These are phyloP conservation scores for Sugiyamaella japonica DNA, from an alignment of 1,139 yeast species.

Conservation along the genomic window DNA sequence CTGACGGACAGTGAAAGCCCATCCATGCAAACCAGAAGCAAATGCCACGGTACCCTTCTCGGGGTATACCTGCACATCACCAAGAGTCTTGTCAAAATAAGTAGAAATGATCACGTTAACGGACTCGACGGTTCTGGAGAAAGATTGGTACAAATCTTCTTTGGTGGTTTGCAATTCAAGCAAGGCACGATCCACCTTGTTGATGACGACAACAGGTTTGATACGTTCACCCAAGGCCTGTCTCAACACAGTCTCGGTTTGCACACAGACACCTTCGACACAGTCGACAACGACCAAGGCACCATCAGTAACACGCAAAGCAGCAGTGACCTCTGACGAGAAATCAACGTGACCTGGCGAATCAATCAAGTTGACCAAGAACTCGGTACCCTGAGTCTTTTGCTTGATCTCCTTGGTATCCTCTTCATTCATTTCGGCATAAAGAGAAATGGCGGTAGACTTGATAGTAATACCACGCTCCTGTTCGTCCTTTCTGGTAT, in stretches of 20 bases:
- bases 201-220: conserved; percentile 96
- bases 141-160: conserved; percentile 98
- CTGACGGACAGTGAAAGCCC: conserved; percentile 99
- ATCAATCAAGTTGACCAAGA: conserved; percentile 97
- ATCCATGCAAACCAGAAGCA: conserved; percentile 99
- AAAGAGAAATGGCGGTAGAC: conserved; percentile 98
- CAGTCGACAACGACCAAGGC: conserved; percentile 99
- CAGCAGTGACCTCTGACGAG: conserved; percentile 99
- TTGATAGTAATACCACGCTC: conserved; percentile 99
- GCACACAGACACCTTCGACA: conserved; percentile 99
- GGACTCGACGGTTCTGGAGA: conserved; percentile 98
- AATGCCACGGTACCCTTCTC: conserved; percentile 99
- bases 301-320: conserved; percentile 99
- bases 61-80: conserved; percentile 99
- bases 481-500: conserved; percentile 99
- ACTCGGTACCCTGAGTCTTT: conserved; percentile 91
- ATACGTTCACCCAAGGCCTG: conserved; percentile 99
- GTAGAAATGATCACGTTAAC: conserved; percentile 98
- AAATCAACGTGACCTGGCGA: conserved; percentile 99
- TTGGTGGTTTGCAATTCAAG: conserved; percentile 98
- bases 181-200: conserved; percentile 99
- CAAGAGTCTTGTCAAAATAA: conserved; percentile 84
- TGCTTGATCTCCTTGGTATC: conserved; percentile 95
- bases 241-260: conserved; percentile 99
- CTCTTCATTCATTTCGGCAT: conserved; percentile 84